Evolutionary conservation across 2,329 filamentous ascomycete genomes (phyloP), one percentile per base, ranked within the genome.

Genomic region (Trichoderma gracile): DNA sequence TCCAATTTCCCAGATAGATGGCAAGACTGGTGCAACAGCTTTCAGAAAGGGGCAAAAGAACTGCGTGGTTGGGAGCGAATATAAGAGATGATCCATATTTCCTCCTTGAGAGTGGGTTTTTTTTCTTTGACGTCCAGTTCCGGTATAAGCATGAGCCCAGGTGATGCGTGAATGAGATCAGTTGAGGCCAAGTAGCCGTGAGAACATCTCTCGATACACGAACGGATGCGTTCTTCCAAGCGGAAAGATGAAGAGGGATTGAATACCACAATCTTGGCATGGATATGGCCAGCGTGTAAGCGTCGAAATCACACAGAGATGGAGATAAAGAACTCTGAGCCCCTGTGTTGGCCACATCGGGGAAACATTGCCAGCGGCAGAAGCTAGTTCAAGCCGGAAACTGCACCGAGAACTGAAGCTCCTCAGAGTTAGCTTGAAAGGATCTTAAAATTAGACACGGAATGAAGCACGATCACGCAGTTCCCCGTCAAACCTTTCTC

Each of bases 381-480:
- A 38, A 23, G 25, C n/a, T 17, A 12, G 12, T 12, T 38, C 42
- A 19, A 58, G n/a, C 17, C 23, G 25, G 23, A 17, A 23, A 8
- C 14, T 12, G 25, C 3, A 3, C 19, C 27, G 21, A 14, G 45
- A 53, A 43, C 5, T 23, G 21, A 33, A 59, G 47, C 40, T 53
- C 40, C 25, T 25, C 38, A 23, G 21, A 9, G 53, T 53, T 19
- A 14, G 9, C n/a, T 38, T 6, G 38, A 23, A 38, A 9, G 43
- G 43, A 58, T 43, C 40, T 33, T n/a, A 15, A 54, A 9, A 38
- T 38, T 46, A 46, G 58, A 1, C 38, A 46, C 58, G 58, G 58
- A 61, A 54, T 54, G 47, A 25, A 42, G 49, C 58, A 53, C 58
- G 58, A 61, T 61, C 43, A 49, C 58, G 58, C 58, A 46, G 47